phyloP scores from a whole-genome alignment of 768 basidiomycete species.

The Mycena albidolilacea region DNA sequence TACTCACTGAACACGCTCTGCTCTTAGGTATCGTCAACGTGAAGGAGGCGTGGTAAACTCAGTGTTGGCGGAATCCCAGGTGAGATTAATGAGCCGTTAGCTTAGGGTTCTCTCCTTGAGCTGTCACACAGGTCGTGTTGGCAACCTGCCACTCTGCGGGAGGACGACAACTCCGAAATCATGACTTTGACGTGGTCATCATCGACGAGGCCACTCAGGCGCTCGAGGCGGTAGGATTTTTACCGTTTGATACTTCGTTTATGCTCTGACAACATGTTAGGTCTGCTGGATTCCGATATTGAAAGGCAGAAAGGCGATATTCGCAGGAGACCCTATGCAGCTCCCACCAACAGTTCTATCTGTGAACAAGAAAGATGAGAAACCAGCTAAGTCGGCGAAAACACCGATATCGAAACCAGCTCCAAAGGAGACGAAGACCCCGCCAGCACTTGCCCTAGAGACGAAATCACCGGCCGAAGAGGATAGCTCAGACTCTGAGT shows the following conservation, averaged over 20 bases:
- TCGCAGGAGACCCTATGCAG: conserved; percentile 97
- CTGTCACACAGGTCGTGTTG: conserved; percentile 78
- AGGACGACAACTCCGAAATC: conserved; percentile 81
- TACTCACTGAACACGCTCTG: conserved; percentile 6
- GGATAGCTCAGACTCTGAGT: conserved; percentile 30
- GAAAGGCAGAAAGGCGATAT: conserved; percentile 89
- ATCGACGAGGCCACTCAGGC: conserved; percentile 99
- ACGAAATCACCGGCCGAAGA: conserved; percentile 23
- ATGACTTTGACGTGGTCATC: conserved; percentile 91
- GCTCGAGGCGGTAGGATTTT: conserved; percentile 82
- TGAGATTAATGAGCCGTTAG: conserved; percentile 42
- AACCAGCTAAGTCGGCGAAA: conserved; percentile 31
- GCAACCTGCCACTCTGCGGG: conserved; percentile 97
- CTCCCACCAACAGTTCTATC: conserved; percentile 94
- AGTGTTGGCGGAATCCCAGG: conserved; percentile 86
- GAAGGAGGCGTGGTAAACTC: conserved; percentile 88
- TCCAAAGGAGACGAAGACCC: conserved; percentile 28
- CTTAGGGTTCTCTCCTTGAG: background rate
- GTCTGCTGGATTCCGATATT: conserved; percentile 97
- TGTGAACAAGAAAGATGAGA: conserved; percentile 58
- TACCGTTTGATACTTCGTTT: background rate
- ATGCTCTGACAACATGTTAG: conserved; percentile 51
- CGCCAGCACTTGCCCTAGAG: conserved; percentile 22
- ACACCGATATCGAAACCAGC: conserved; percentile 5
- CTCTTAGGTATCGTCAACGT: conserved; percentile 84